Evolutionary conservation across 2,329 filamentous ascomycete species (phyloP).

Genomic region (Ceratocystis eucalypticola): DNA sequence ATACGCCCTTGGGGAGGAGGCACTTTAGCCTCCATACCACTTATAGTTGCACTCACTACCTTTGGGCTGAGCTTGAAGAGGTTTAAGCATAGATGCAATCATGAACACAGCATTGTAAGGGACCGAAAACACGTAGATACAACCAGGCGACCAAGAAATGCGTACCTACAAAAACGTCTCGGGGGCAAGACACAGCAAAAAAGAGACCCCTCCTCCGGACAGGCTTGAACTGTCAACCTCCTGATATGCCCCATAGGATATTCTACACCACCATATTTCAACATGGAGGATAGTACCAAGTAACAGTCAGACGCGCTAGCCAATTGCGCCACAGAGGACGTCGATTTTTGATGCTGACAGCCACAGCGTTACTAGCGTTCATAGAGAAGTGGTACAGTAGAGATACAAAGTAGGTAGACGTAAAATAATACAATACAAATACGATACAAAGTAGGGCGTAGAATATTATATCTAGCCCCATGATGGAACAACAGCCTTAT

Average conservation of each 20-base stretch:
- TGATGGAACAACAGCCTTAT: neutral
- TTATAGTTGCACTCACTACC: neutral
- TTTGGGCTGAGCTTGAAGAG: neutral
- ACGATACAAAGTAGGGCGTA: too few species aligned
- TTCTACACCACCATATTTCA: neutral
- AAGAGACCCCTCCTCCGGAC: constrained; percentile 9
- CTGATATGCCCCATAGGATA: neutral
- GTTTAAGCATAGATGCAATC: neutral
- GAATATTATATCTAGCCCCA: neutral
- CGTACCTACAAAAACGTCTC: too few species aligned
- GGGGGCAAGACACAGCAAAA: neutral
- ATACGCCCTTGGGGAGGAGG: neutral
- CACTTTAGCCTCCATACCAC: neutral
- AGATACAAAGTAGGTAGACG: too few species aligned
- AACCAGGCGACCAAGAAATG: too few species aligned
- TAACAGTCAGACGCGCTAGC: constrained; percentile 49
- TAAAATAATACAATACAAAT: too few species aligned
- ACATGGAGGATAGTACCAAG: neutral
- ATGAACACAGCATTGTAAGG: too few species aligned
- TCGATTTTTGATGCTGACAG: constrained; percentile 1
- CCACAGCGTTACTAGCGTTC: neutral
- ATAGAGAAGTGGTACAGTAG: neutral
- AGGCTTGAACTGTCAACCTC: constrained; percentile 17
- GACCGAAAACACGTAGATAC: too few species aligned
- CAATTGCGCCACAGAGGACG: constrained; percentile 34